Evolutionary conservation across 768 basidiomycete genomes (phyloP).

Genomic region (Boletus rubescentipes): DNA sequence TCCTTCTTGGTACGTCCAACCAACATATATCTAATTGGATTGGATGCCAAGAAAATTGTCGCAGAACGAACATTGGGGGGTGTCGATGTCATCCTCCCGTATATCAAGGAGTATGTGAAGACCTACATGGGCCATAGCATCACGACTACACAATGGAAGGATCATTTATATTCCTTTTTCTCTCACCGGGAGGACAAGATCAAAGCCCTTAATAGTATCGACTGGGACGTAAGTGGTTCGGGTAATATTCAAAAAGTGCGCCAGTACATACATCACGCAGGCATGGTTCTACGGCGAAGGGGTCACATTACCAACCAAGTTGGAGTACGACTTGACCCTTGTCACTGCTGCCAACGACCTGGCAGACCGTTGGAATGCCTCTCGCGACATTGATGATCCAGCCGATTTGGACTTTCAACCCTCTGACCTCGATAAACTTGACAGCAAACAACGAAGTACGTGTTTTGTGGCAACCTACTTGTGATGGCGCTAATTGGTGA

Average conservation of each 20-base stretch:
- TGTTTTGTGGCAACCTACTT: neutral
- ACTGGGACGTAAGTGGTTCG: constrained; percentile 50
- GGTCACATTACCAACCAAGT: constrained; percentile 43
- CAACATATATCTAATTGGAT: too few species aligned
- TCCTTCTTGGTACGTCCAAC: constrained; percentile 64
- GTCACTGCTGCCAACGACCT: constrained; percentile 51
- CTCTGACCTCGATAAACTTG: constrained; percentile 47
- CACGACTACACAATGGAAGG: constrained; percentile 57
- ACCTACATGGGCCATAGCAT: constrained; percentile 58
- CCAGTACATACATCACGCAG: constrained; percentile 22
- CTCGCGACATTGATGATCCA: constrained; percentile 35
- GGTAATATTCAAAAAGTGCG: neutral
- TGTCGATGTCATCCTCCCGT: constrained; percentile 53
- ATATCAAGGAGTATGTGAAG: constrained; percentile 52
- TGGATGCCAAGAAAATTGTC: neutral
- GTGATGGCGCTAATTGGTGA: neutral
- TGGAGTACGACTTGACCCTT: constrained; percentile 54
- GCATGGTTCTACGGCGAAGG: constrained; percentile 62
- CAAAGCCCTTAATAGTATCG: constrained; percentile 45
- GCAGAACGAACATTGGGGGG: constrained; percentile 56
- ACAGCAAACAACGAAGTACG: constrained; percentile 50
- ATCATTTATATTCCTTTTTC: constrained; percentile 56
- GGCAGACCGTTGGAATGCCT: constrained; percentile 51
- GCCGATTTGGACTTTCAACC: constrained; percentile 40
- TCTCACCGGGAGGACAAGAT: constrained; percentile 42